Conservation (phyloP, 2,329 filamentous ascomycete genomes). For the Pseudogymnoascus sp. region DNA sequence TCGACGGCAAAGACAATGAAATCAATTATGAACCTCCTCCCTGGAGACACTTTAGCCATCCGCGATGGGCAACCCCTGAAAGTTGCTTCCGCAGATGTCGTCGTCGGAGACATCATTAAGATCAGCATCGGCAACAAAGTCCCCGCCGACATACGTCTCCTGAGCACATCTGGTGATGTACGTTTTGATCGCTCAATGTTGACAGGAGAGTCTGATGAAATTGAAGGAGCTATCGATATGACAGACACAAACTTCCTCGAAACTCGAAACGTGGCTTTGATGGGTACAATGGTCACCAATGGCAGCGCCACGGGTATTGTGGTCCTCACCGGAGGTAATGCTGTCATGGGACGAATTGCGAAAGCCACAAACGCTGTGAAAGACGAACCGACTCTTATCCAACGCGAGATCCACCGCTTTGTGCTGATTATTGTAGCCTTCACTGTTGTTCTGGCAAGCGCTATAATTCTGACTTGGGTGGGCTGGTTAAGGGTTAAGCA, state of each 20-base stretch:
- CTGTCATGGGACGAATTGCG: constrained; percentile 66
- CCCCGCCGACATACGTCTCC: constrained; percentile 78
- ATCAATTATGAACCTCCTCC: constrained; percentile 39
- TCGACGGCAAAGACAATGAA: constrained; percentile 41
- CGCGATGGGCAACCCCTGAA: constrained; percentile 39
- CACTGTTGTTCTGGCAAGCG: constrained; percentile 32
- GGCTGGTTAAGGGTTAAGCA: constrained; percentile 36
- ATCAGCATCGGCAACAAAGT: constrained; percentile 87
- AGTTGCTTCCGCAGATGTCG: constrained; percentile 39
- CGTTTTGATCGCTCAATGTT: constrained; percentile 97
- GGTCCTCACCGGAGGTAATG: constrained; percentile 65
- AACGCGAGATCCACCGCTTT: constrained; percentile 38
- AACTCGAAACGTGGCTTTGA: constrained; percentile 99
- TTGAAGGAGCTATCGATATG: constrained; percentile 66
- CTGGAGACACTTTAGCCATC: constrained; percentile 36
- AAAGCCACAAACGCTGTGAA: constrained; percentile 34
- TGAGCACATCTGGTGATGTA: constrained; percentile 82
- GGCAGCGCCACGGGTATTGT: constrained; percentile 89
- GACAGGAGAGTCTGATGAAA: constrained; percentile 95
- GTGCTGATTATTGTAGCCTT: constrained; percentile 36
- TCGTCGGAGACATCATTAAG: constrained; percentile 86
- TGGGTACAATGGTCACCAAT: constrained; percentile 94
- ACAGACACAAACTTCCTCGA: constrained; percentile 74
- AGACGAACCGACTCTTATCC: constrained; percentile 33
- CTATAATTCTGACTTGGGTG: constrained; percentile 41